A percentile compares a stretch with the other conserved stretches of the same genome.
Conservation (phyloP, 2,329 filamentous ascomycete species). For the Tothia fuscella region DNA sequence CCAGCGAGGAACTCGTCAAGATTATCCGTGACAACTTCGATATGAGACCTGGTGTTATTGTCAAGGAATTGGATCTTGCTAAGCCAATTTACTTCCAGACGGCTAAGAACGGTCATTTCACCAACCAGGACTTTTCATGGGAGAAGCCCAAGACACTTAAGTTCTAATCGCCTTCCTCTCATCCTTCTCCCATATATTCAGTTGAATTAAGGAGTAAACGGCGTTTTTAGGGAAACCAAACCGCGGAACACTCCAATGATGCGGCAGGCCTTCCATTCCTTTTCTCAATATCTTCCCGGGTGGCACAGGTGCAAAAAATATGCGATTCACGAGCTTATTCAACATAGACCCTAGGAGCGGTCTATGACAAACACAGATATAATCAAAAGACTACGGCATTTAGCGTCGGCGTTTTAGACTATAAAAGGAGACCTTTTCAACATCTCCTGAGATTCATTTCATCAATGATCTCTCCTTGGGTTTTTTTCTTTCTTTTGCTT, state of each 20-base stretch:
- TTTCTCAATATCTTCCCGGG: not conserved
- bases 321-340: constrained; percentile 7
- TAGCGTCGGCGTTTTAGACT: constrained; percentile 10
- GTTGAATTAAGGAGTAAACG: constrained; percentile 1
- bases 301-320: constrained; percentile 2
- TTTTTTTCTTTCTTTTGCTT: no score
- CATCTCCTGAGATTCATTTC: constrained; percentile 10
- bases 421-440: constrained; percentile 10
- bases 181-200: constrained; percentile 6
- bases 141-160: constrained; percentile 94
- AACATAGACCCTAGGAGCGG: constrained; percentile 11
- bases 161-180: constrained; percentile 53
- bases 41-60: constrained; percentile 94
- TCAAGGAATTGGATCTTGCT: constrained; percentile 88
- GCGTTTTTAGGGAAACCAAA: constrained; percentile 6
- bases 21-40: constrained; percentile 97
- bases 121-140: constrained; percentile 96
- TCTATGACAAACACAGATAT: constrained; percentile 3
- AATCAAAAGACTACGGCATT: constrained; percentile 8
- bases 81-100: constrained; percentile 98
- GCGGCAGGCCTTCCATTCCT: not conserved
- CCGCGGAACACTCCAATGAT: not conserved
- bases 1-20: constrained; percentile 82
- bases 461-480: constrained; percentile 5
- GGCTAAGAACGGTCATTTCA: constrained; percentile 98